Evolutionary conservation across 73 alveolate species (phyloP), one percentile per base, ranked within the genome.

Genomic region (Effrenium voratum): DNA sequence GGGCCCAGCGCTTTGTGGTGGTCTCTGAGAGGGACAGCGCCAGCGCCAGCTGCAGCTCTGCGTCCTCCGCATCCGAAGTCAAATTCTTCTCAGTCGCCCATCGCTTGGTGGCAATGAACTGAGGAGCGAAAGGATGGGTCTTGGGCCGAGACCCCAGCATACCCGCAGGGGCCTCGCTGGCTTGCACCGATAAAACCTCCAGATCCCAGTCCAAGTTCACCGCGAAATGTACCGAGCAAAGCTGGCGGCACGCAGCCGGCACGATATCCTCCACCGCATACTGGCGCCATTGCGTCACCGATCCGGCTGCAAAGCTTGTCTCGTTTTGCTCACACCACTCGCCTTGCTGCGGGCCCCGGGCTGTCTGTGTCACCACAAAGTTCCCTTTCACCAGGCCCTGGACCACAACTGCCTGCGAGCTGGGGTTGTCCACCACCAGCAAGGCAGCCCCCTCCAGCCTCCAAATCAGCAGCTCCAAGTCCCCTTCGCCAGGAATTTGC

Each of bases 181-280:
- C 98, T 81, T 73, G 36, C 40, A 63, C 63, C 38, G 45, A 43
- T 47, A 75, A 38, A 26, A 91, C 66, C 60, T 91, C 91, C 34
- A 55, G 41, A 34, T 91, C 91, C 91, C 88, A 91, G 26, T 73
- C 88, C 86, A 75, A 41, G 68, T 68, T 36, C 36, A 50, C 80
- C 15, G 91, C 91, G 63, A 75, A 91, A 41, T 91, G 98, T 19
- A 75, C 38, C 5, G 98, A 72, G 34, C 72, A 63, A 91, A 91
- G 44, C 47, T 91, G 98, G 36, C 98, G 91, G 5, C 81, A 91
- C 16, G 98, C 75, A 15, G 98, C 91, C n/a, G 91, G 98, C 59
- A 75, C 91, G 34, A 73, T 77, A 50, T 91, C 98, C 34, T 91
- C 98, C 28, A 70, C 66, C 46, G 46, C 16, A 80, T 49, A 91